Percentiles rank a stretch among this genome's conserved stretches.
phyloP scores from a whole-genome alignment of 179 eudicot genomes.

The Patellifolia procumbens region DNA sequence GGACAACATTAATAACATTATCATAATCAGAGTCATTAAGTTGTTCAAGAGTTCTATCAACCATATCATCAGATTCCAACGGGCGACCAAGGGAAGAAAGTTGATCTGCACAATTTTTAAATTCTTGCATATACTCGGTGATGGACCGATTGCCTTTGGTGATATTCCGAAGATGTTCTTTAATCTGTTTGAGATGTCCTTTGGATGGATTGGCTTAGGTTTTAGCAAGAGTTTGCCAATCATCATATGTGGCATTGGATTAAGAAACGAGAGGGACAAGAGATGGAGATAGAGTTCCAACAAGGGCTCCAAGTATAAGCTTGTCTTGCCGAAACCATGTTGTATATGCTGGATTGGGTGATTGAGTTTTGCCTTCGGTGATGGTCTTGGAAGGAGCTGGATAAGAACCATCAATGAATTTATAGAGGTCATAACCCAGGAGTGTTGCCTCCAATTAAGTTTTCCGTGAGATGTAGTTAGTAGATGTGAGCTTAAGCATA shows the following conservation, averaged over 20 bases:
- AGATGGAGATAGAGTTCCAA: too few species aligned
- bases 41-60: not conserved
- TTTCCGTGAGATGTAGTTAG: not conserved
- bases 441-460: not conserved
- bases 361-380: too few species aligned
- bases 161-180: too few species aligned
- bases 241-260: too few species aligned
- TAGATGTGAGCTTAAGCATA: not conserved
- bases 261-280: too few species aligned
- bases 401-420: not conserved
- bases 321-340: not conserved
- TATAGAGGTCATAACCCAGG: not conserved
- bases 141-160: too few species aligned
- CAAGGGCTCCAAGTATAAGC: not conserved
- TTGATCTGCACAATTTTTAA: not conserved
- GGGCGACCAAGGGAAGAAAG: not conserved
- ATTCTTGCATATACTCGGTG: too few species aligned
- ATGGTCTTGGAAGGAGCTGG: not conserved
- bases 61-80: not conserved
- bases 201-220: too few species aligned
- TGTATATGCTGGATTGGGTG: not conserved
- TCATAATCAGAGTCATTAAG: conserved; percentile 2
- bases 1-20: not conserved
- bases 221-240: too few species aligned
- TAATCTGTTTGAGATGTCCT: too few species aligned